These are phyloP conservation scores for Purpureocillium takamizusanense DNA, from an alignment of 2,329 filamentous ascomycete species.

Conservation along the genomic window DNA sequence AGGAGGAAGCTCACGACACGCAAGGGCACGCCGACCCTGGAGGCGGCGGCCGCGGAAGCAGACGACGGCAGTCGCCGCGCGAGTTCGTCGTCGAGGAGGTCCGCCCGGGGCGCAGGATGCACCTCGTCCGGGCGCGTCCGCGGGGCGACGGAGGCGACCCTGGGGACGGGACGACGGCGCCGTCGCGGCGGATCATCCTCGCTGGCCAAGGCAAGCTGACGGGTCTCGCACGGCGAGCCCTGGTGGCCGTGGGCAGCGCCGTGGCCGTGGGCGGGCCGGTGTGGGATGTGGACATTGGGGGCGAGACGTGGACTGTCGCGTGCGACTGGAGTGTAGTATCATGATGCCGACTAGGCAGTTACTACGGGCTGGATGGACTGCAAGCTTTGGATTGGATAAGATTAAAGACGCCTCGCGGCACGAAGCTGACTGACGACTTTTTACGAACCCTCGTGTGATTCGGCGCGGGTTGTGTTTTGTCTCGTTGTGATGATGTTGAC, in stretches of 20 bases:
- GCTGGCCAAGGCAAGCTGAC: conserved; percentile 28
- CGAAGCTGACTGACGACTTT: too few relatives aligned
- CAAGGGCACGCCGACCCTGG: conserved; percentile 5
- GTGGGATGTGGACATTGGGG: conserved; percentile 28
- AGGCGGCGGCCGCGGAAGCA: conserved; percentile 4
- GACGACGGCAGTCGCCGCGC: conserved; percentile 4
- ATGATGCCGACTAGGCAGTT: too few relatives aligned
- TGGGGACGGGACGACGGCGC: too few relatives aligned
- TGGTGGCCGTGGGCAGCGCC: conserved; percentile 18
- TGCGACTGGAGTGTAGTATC: conserved; percentile 25
- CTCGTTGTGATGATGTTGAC: too few relatives aligned
- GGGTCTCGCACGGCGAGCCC: conserved; percentile 20
- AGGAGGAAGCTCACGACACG: too few relatives aligned
- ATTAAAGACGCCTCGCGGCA: too few relatives aligned
- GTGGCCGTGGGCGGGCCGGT: conserved; percentile 24
- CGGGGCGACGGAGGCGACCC: too few relatives aligned
- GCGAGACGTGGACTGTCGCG: conserved; percentile 24
- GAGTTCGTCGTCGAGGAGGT: conserved; percentile 19
- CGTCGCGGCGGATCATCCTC: conserved; percentile 16
- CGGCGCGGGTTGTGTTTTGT: too few relatives aligned
- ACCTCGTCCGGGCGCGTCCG: conserved; percentile 16
- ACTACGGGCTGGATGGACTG: too few relatives aligned
- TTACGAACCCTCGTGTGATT: too few relatives aligned
- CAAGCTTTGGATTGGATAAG: not conserved
- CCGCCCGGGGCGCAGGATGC: conserved; percentile 23